Evolutionary conservation across 306 rosid genomes (phyloP).

Genomic region (Cotoneaster glaucophyllus): DNA sequence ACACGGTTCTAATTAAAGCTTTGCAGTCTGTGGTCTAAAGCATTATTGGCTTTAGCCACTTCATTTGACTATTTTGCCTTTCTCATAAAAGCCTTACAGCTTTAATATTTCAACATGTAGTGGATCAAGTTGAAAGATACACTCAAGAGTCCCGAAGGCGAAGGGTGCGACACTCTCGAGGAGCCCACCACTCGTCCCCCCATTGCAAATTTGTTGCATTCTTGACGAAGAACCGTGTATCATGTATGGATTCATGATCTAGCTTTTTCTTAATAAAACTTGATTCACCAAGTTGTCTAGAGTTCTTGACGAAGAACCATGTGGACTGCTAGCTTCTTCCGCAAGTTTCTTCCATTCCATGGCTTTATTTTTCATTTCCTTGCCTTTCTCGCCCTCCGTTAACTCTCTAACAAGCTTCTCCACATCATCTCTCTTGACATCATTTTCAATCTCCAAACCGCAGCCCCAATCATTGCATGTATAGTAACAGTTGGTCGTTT

Average conservation of each 20-base stretch:
- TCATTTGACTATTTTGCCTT: no score
- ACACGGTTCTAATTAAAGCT: no score
- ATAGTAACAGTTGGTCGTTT: neutral
- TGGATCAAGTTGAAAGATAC: no score
- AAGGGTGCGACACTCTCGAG: no score
- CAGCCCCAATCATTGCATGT: neutral
- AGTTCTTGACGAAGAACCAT: neutral
- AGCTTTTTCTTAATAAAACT: neutral
- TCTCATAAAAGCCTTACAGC: no score
- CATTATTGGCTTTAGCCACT: no score
- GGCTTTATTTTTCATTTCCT: constrained; percentile 1
- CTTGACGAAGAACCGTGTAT: no score
- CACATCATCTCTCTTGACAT: constrained; percentile 17
- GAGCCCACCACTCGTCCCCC: no score
- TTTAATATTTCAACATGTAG: no score
- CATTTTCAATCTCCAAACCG: constrained; percentile 9
- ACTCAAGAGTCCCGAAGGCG: no score
- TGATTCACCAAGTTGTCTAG: neutral
- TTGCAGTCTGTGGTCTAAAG: no score
- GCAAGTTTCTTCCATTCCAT: neutral
- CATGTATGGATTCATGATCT: neutral
- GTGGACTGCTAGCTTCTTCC: neutral
- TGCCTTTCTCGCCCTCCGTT: constrained; percentile 1
- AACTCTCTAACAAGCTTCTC: constrained; percentile 7
- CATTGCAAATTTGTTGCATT: no score